phyloP scores from a whole-genome alignment of 805 yeast genomes.

The Starmera caribaea region DNA sequence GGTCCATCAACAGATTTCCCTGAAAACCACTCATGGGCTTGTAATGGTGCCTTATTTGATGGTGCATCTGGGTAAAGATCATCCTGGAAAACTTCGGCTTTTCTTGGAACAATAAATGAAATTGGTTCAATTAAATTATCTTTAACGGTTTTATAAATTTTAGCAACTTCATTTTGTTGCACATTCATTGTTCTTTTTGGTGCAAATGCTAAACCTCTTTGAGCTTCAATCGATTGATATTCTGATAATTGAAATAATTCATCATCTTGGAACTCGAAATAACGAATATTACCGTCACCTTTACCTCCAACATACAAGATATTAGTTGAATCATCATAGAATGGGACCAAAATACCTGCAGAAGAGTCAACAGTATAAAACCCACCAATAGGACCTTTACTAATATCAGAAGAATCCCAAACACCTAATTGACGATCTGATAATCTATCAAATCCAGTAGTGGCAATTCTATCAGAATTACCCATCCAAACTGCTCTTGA shows the following conservation, averaged over 20 bases:
- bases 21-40: constrained; percentile 68
- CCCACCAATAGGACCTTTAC: constrained; percentile 81
- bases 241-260: constrained; percentile 80
- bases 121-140: constrained; percentile 84
- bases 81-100: constrained; percentile 84
- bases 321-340: constrained; percentile 72
- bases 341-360: constrained; percentile 90
- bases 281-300: constrained; percentile 96
- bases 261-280: constrained; percentile 83
- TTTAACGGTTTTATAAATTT: constrained; percentile 77
- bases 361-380: constrained; percentile 80
- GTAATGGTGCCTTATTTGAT: constrained; percentile 64
- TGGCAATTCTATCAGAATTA: constrained; percentile 69
- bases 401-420: constrained; percentile 76
- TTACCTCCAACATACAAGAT: constrained; percentile 89
- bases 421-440: constrained; percentile 93
- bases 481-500: constrained; percentile 90
- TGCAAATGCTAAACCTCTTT: constrained; percentile 88
- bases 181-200: constrained; percentile 78
- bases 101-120: constrained; percentile 89
- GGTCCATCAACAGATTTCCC: constrained; percentile 86
- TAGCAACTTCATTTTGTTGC: constrained; percentile 75
- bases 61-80: constrained; percentile 93
- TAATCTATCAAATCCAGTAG: constrained; percentile 89
- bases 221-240: constrained; percentile 82